These are phyloP conservation scores for Cucumis hystrix DNA, from an alignment of 306 rosid genomes.

Conservation along the genomic window DNA sequence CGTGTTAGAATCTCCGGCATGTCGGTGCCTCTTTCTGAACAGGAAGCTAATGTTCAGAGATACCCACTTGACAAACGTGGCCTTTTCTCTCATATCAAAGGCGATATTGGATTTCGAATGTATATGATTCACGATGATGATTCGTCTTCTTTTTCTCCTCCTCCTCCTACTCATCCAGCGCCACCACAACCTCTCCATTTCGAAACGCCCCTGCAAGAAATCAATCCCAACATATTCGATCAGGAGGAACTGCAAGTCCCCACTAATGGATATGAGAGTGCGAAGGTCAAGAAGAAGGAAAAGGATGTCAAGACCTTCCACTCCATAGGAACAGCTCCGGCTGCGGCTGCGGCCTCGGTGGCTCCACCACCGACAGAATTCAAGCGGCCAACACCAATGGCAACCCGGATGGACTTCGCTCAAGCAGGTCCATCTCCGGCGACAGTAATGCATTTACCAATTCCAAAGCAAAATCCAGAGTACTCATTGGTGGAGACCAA, in stretches of 20 bases:
- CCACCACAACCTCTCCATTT: neutral
- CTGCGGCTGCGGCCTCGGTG: slow-evolving; percentile 15
- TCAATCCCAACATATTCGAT: slow-evolving; percentile 31
- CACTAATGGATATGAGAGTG: slow-evolving; percentile 12
- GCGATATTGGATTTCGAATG: slow-evolving; percentile 63
- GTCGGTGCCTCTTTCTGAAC: slow-evolving; percentile 47
- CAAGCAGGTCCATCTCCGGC: slow-evolving; percentile 40
- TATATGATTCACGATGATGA: slow-evolving; percentile 20
- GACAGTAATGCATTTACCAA: slow-evolving; percentile 50
- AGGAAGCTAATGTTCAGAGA: slow-evolving; percentile 39
- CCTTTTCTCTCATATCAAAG: slow-evolving; percentile 47
- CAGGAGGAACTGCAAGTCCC: slow-evolving; percentile 12
- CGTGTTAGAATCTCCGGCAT: slow-evolving; percentile 54
- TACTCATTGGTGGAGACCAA: slow-evolving; percentile 59
- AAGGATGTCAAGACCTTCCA: slow-evolving; percentile 68
- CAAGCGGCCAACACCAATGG: slow-evolving; percentile 1
- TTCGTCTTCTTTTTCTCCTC: neutral
- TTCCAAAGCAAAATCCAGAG: slow-evolving; percentile 59
- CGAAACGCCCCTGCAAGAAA: slow-evolving; percentile 49
- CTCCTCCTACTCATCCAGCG: slow-evolving; percentile 6
- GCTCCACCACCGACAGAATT: slow-evolving; percentile 15
- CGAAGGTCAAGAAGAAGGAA: slow-evolving; percentile 37
- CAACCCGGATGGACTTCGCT: slow-evolving; percentile 49
- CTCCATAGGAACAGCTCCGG: slow-evolving; percentile 39
- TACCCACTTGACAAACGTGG: slow-evolving; percentile 81